Evolutionary conservation across 208 protist species (phyloP).

Genomic region (Phytomonas francai): DNA sequence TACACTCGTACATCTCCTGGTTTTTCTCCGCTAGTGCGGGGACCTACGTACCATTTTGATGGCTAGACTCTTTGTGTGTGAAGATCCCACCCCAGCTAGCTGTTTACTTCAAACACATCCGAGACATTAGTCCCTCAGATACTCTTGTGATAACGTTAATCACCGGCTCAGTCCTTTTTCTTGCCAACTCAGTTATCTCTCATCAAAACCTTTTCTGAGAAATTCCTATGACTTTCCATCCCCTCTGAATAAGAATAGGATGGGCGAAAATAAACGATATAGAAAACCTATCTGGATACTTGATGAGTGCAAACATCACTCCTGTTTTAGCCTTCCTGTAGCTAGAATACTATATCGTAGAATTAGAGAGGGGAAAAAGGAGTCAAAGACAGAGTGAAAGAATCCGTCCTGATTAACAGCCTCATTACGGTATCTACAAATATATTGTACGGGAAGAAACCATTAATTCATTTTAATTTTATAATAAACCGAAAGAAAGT

Average conservation of each 20-base stretch:
- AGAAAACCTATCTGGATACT: neutral
- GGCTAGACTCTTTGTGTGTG: no score
- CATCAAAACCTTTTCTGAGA: no score
- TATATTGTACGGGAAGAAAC: neutral
- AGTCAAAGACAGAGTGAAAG: neutral
- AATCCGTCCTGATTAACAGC: neutral
- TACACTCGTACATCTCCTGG: neutral
- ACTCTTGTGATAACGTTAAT: no score
- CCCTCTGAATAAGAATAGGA: neutral
- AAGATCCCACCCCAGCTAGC: no score
- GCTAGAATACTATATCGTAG: conserved; percentile 2
- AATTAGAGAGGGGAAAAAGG: neutral
- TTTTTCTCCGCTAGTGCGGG: neutral
- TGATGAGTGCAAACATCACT: conserved; percentile 1
- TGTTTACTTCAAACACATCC: no score
- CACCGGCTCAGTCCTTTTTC: no score
- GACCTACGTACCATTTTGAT: neutral
- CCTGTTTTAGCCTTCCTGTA: conserved; percentile 2
- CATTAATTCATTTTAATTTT: neutral
- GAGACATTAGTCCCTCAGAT: no score
- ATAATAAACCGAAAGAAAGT: neutral
- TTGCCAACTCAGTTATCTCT: no score
- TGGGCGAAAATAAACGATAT: neutral
- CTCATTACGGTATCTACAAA: neutral
- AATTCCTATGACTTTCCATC: no score